Evolutionary conservation across 352 stramenopile genomes (phyloP).

Genomic region (Blastocystis sp.): DNA sequence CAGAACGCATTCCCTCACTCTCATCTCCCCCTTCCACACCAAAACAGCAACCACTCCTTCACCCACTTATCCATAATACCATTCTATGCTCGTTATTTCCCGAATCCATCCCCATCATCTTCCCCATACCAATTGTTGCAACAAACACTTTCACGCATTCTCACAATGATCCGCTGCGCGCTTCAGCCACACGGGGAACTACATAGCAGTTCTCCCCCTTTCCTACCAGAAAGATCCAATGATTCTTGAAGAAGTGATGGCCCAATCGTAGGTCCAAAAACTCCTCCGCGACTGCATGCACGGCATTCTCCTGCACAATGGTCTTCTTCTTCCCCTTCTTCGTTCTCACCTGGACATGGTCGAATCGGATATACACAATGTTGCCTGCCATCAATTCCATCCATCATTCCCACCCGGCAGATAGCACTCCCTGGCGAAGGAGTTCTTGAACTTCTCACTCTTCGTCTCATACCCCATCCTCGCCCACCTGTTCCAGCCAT

Average conservation of each 20-base stretch:
- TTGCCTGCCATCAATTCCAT: no score
- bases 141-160: not conserved
- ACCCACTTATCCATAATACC: no score
- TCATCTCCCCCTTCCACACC: no score
- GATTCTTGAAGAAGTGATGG: conserved; percentile 38
- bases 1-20: no score
- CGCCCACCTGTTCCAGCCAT: not conserved
- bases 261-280: conserved; percentile 25
- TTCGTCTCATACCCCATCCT: not conserved
- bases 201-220: not conserved
- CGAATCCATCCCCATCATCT: no score
- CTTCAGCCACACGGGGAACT: conserved; percentile 41
- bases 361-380: conserved; percentile 25
- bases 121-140: no score
- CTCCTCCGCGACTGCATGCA: conserved; percentile 29
- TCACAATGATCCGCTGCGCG: not conserved
- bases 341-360: conserved; percentile 4
- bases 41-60: no score
- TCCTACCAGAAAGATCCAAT: conserved; percentile 35
- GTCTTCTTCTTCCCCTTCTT: conserved; percentile 13
- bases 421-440: not conserved
- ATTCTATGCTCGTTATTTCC: no score
- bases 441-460: not conserved
- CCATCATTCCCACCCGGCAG: no score
- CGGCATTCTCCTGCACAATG: not conserved